A percentile compares a stretch with the other conserved stretches of the same genome.
These are phyloP conservation scores for Oryza brachyantha DNA, from an alignment of 176 grass and related monocot species.

Conservation along the genomic window DNA sequence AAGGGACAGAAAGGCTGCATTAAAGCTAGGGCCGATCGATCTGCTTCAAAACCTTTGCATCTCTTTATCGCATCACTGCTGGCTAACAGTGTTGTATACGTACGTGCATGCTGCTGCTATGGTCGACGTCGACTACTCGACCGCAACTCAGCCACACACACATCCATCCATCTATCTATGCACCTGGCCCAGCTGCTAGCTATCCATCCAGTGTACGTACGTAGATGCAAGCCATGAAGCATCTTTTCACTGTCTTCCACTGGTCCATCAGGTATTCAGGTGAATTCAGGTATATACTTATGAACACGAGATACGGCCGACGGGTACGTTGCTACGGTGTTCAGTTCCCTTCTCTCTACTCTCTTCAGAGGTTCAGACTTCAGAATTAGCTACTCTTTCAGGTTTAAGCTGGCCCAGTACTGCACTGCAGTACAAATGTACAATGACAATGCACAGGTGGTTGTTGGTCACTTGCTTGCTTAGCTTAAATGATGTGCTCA, in stretches of 20 bases:
- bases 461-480: not conserved
- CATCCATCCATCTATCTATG: not conserved
- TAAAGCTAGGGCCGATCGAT: slow-evolving; percentile 34
- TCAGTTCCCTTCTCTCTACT: not conserved
- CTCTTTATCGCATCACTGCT: slow-evolving; percentile 13
- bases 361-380: not conserved
- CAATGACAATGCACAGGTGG: not conserved
- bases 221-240: slow-evolving; percentile 6
- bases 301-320: not conserved
- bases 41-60: slow-evolving; percentile 27
- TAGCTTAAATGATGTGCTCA: slow-evolving; percentile 17
- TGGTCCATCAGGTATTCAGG: not conserved
- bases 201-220: not conserved
- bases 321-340: not conserved
- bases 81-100: not conserved
- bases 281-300: not conserved
- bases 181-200: not conserved
- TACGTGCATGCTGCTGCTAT: slow-evolving; percentile 12
- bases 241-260: slow-evolving; percentile 15
- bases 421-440: not conserved
- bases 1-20: slow-evolving; percentile 48
- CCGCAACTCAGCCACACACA: not conserved
- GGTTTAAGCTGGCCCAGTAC: not conserved
- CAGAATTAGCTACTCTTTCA: not conserved
- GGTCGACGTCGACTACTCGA: not conserved